Evolutionary conservation across 192 early-diverging fungal genomes (phyloP).

Genomic region (Backusella macrospora): DNA sequence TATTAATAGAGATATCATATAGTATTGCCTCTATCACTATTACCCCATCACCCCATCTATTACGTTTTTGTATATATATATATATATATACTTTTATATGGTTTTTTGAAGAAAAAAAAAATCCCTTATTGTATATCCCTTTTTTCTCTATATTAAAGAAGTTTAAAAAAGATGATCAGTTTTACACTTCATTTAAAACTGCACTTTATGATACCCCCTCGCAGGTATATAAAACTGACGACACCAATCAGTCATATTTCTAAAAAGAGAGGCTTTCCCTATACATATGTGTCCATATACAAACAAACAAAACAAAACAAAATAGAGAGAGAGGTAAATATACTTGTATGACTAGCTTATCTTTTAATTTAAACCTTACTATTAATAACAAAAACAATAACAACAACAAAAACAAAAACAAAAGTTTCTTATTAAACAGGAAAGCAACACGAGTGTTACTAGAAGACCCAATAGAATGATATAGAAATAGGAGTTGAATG

Average conservation of each 20-base stretch:
- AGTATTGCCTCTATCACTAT: neutral
- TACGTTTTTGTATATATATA: neutral
- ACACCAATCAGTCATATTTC: neutral
- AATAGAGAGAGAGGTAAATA: neutral
- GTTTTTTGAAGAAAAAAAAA: neutral
- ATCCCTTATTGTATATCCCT: neutral
- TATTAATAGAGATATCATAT: neutral
- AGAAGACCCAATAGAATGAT: no score
- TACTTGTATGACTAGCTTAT: neutral
- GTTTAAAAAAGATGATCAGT: neutral
- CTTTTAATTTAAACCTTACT: neutral
- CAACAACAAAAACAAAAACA: neutral
- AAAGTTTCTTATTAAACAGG: neutral
- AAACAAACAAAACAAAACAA: neutral
- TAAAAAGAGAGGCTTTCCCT: neutral
- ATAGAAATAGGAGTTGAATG: no score
- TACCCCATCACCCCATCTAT: neutral
- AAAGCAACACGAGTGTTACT: no score
- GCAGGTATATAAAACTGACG: conserved; percentile 1
- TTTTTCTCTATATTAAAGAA: neutral
- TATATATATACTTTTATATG: neutral
- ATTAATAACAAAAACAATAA: neutral
- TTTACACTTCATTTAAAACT: neutral
- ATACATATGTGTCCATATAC: neutral
- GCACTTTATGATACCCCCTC: conserved; percentile 12